Evolutionary conservation across 768 basidiomycete genomes (phyloP), one percentile per base, ranked within the genome.

Genomic region (Calocera viscosa): DNA sequence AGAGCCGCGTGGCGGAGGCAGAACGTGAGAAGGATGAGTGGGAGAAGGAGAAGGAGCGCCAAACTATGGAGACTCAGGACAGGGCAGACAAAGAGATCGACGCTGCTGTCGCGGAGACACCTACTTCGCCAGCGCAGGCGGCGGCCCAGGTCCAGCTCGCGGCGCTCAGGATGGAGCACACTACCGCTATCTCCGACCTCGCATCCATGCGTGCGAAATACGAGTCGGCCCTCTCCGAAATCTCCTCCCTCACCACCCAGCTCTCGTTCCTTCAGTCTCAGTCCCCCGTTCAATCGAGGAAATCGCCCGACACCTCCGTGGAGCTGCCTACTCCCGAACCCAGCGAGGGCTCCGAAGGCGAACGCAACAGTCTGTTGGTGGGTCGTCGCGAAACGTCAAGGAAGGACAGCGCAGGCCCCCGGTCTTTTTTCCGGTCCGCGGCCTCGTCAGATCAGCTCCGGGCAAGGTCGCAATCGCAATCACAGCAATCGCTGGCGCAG

Each of bases 401-500:
- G 17, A 60, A 67, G 47, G 69, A 65, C 17, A 68, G 80, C 66
- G 74, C 83, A 53, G 79, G 83, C 67, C 80, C 84, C 70, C 86
- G 87, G 70, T 83, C 83, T 87, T 88, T 91, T 86, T 93, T 90
- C 85, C 83, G 87, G 70, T 88, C 89, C 74, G 89, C 90, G 82
- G 84, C 85, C 80, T 93, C 91, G 71, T 78, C 86, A 74, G 91
- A 93, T 76, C 91, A 89, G 75, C 86, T 91, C 75, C 91, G 90
- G 81, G 82, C 85, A 84, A 91, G 90, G 84, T 92, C 91, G 85
- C 85, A 87, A 71, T 91, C 90, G 80, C 90, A 90, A 78, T 94
- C 93, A 47, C 43, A 47, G 76, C 85, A 87, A 81, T 95, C 94
- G 82, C 86, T 95, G 72, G 94, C 94, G 81, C 94, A 97, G 93